Evolutionary conservation across 495 filamentous ascomycete genomes (phyloP).

Genomic region (Aspergillus conjunctus): DNA sequence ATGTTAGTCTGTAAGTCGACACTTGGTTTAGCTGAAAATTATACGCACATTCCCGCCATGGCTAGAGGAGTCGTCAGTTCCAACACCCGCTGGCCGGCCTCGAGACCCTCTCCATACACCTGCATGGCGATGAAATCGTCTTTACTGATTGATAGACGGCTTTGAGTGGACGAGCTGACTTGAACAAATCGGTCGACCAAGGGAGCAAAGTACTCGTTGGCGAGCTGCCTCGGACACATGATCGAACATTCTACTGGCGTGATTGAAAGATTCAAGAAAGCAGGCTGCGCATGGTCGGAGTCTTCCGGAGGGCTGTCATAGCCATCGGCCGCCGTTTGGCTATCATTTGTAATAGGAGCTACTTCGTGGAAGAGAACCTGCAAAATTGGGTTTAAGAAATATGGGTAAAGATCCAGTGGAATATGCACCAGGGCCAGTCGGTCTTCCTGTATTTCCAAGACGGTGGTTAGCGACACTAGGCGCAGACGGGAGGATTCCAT

Average conservation of each 20-base stretch:
- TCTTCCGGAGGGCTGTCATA: constrained; percentile 33
- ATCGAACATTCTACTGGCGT: constrained; percentile 93
- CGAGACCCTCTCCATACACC: constrained; percentile 83
- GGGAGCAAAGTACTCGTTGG: constrained; percentile 72
- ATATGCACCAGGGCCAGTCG: constrained; percentile 89
- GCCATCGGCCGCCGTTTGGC: constrained; percentile 32
- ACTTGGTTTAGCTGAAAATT: not conserved
- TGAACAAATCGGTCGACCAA: constrained; percentile 54
- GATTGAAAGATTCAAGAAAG: constrained; percentile 90
- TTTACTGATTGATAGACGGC: constrained; percentile 68
- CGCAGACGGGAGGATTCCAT: constrained; percentile 5
- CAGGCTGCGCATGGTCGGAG: constrained; percentile 54
- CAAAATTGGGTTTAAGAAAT: constrained; percentile 81
- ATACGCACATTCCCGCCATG: constrained; percentile 79
- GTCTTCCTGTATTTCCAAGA: constrained; percentile 66
- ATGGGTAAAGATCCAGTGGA: constrained; percentile 76
- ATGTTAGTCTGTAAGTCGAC: constrained; percentile 6
- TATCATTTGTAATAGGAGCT: constrained; percentile 33
- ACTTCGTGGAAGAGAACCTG: constrained; percentile 75
- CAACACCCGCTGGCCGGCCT: constrained; percentile 90
- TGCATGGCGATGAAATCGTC: constrained; percentile 88
- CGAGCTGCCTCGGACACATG: constrained; percentile 76
- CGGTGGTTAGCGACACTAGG: constrained; percentile 20
- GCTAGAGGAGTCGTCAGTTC: constrained; percentile 91
- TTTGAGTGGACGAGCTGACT: constrained; percentile 36